A percentile compares a stretch with the other conserved stretches of the same genome.
Conservation (phyloP, 1,284 basidiomycete genomes). For the Fomitopsis palustris region DNA sequence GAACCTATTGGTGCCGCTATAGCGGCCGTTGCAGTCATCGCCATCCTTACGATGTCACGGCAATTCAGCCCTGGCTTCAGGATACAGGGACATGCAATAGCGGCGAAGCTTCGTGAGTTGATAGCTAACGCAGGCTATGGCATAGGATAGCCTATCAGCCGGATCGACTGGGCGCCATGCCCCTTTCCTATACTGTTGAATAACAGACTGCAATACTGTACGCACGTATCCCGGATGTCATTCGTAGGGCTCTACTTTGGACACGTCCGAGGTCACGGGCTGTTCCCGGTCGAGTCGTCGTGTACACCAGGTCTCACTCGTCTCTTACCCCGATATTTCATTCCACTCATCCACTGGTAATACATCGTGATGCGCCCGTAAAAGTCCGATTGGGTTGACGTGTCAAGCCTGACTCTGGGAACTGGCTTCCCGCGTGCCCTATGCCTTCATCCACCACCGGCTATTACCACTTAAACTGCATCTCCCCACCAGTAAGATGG, state of each 20-base stretch:
- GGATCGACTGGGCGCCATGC: too few relatives aligned
- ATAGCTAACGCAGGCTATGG: neutral
- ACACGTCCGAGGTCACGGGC: neutral
- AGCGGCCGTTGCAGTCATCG: conserved; percentile 12
- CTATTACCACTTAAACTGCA: neutral
- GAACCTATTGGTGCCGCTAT: conserved; percentile 33
- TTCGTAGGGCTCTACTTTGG: too few relatives aligned
- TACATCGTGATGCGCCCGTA: neutral
- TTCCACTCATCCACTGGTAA: neutral
- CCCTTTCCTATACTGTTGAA: too few relatives aligned
- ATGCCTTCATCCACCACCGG: neutral
- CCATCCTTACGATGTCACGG: neutral
- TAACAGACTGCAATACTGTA: too few relatives aligned
- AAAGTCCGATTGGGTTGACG: neutral
- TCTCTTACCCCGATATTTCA: neutral
- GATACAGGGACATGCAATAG: neutral
- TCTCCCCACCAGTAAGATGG: neutral
- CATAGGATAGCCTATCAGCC: neutral
- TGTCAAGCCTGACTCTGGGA: neutral
- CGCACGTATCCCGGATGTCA: too few relatives aligned
- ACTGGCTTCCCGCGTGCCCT: neutral
- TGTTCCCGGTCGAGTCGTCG: neutral
- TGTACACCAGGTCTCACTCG: neutral
- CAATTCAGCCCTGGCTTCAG: neutral
- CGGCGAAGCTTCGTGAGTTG: neutral